These are phyloP conservation scores for Kazachstania psychrophila DNA, from an alignment of 805 yeast genomes.

Conservation along the genomic window DNA sequence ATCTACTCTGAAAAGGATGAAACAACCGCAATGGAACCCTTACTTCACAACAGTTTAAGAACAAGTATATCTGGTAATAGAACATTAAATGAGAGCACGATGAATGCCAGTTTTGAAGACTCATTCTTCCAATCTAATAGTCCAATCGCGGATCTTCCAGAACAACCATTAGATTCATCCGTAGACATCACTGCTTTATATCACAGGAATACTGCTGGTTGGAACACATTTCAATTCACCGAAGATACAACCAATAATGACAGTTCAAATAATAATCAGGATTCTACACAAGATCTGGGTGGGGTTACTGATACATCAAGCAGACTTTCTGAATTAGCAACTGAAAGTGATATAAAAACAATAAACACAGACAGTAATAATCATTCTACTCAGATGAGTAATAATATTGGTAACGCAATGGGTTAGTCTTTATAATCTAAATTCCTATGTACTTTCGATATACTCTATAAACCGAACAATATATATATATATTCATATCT, in stretches of 20 bases:
- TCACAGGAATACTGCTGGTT: slow-evolving; percentile 18
- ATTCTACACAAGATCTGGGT: too few species aligned
- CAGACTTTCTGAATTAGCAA: not conserved
- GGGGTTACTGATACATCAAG: slow-evolving; percentile 1
- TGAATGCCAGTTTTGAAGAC: slow-evolving; percentile 11
- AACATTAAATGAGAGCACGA: not conserved
- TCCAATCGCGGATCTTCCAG: slow-evolving; percentile 16
- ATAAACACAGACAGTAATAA: not conserved
- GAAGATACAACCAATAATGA: not conserved
- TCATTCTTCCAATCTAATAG: slow-evolving; percentile 25
- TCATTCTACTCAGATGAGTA: too few species aligned
- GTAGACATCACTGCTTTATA: slow-evolving; percentile 34
- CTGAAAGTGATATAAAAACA: slow-evolving; percentile 1
- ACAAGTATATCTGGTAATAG: not conserved
- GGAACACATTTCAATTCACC: slow-evolving; percentile 22
- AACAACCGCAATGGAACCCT: slow-evolving; percentile 21
- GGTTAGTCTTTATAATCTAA: too few species aligned
- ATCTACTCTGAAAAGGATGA: slow-evolving; percentile 4
- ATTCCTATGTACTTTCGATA: too few species aligned
- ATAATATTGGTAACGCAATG: too few species aligned
- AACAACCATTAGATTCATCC: slow-evolving; percentile 23
- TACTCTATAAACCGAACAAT: too few species aligned
- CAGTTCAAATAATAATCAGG: not conserved
- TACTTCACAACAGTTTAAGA: slow-evolving; percentile 11
- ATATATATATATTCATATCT: too few species aligned